These are phyloP conservation scores for Strobilomyces confusus DNA, from an alignment of 768 basidiomycete species.

Conservation along the genomic window DNA sequence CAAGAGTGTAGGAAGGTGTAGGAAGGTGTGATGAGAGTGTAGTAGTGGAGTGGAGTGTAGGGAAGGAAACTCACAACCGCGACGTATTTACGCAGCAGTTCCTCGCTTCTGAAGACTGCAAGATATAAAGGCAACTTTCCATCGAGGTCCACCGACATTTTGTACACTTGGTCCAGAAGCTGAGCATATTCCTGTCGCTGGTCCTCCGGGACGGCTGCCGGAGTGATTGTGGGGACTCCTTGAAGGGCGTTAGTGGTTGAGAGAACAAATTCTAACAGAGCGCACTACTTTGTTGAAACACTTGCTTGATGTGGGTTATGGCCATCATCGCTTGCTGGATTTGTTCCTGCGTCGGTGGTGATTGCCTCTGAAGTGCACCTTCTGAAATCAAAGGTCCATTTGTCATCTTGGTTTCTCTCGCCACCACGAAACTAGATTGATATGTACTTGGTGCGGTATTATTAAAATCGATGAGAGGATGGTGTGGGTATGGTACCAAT, in stretches of 20 bases:
- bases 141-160: constrained; percentile 46
- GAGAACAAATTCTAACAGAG: constrained; percentile 9
- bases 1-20: too few species aligned
- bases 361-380: constrained; percentile 7
- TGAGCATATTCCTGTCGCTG: constrained; percentile 51
- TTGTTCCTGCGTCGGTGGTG: constrained; percentile 30
- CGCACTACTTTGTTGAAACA: constrained; percentile 32
- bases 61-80: constrained; percentile 47
- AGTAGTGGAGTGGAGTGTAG: too few species aligned
- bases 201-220: constrained; percentile 45
- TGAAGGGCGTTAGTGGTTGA: constrained; percentile 9
- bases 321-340: constrained; percentile 26
- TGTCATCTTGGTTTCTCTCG: constrained; percentile 17
- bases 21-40: too few species aligned
- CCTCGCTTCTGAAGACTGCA: constrained; percentile 45
- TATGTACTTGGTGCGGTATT: too few species aligned
- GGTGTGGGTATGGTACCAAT: too few species aligned
- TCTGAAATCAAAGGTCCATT: constrained; percentile 11
- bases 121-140: constrained; percentile 45
- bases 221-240: constrained; percentile 36
- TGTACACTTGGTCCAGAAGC: constrained; percentile 47
- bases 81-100: constrained; percentile 45
- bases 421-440: constrained; percentile 11
- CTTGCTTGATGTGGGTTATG: constrained; percentile 32
- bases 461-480: too few species aligned